These are phyloP conservation scores for Phytophthora constricta DNA, from an alignment of 352 stramenopile species.

Conservation along the genomic window DNA sequence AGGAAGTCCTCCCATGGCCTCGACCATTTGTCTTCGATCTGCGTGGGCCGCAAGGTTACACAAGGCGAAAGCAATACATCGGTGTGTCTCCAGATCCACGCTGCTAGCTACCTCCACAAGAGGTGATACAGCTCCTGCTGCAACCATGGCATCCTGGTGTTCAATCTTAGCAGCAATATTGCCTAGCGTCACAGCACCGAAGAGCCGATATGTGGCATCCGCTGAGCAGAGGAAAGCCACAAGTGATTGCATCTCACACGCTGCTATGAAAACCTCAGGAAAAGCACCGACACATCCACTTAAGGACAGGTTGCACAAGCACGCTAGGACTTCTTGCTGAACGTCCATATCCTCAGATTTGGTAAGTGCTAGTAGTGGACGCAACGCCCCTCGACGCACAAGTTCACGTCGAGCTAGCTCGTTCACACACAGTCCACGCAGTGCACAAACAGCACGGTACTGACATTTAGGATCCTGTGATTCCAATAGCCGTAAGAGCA, in stretches of 20 bases:
- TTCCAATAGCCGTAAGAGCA: conserved; percentile 59
- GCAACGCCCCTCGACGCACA: conserved; percentile 88
- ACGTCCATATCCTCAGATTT: conserved; percentile 94
- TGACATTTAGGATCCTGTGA: conserved; percentile 86
- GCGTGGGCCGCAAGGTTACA: conserved; percentile 95
- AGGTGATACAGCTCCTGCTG: conserved; percentile 87
- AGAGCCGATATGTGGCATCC: conserved; percentile 95
- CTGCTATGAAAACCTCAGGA: conserved; percentile 88
- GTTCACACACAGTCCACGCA: conserved; percentile 94
- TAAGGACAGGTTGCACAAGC: conserved; percentile 97
- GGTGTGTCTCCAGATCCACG: conserved; percentile 94
- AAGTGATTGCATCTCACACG: conserved; percentile 91
- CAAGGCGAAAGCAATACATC: conserved; percentile 96
- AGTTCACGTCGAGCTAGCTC: conserved; percentile 88
- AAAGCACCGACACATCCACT: conserved; percentile 94
- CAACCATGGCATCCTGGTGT: conserved; percentile 85
- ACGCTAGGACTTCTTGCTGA: conserved; percentile 96
- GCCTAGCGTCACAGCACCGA: conserved; percentile 95
- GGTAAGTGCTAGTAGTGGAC: conserved; percentile 88
- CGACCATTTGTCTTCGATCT: conserved; percentile 88
- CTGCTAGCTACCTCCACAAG: conserved; percentile 93
- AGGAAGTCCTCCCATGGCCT: conserved; percentile 92
- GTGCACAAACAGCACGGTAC: conserved; percentile 88
- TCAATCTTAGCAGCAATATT: conserved; percentile 91
- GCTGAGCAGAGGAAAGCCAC: conserved; percentile 96